Evolutionary conservation across 2,329 filamentous ascomycete genomes (phyloP), one percentile per base, ranked within the genome.

Genomic region (Sarocladiaceae sp.): DNA sequence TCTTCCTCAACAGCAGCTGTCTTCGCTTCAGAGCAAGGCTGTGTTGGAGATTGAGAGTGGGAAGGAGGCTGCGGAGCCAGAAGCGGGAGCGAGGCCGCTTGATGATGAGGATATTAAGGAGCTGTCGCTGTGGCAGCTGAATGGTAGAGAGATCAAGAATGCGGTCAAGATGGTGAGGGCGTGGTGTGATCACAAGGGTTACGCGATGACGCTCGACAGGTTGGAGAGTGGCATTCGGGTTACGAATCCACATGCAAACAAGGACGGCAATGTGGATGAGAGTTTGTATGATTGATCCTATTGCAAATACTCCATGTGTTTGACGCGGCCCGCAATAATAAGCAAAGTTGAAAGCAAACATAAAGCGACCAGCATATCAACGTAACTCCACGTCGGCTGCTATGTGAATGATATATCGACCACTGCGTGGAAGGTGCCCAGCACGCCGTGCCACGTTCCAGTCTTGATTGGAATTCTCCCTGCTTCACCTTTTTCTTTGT

Each of bases 131-230:
- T 69, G 62, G 66, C 55, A 60, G 46, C 59, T 70, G 45, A 73
- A 72, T 37, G 70, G 66, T 4, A 57, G 67, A 18, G 64, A 70
- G 59, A 74, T 71, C 50, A 72, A 72, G 55, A 70, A 64, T 45
- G 66, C 64, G 7, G 59, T 72, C 51, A 66, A 70, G 57, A 69
- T 71, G 68, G 65, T 64, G 1, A 57, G 58, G 42, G 63, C 55
- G 16, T 72, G 68, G 68, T 73, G 68, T 51, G 57, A 64, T 26
- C 58, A 67, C 50, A 70, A 72, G 56, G 58, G 57, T 6, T 67
- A 69, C 39, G 53, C 54, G 13, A 59, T 73, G 55, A 68, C 63
- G 34, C 53, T 72, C 45, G 51, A 58, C 13, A 59, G 64, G 29
- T 40, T 72, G 44, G 70, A 74, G 54, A 66, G 59, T 47, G 67